These are phyloP conservation scores for Euphorbia corollata DNA, from an alignment of 441 rosid genomes.

Conservation along the genomic window DNA sequence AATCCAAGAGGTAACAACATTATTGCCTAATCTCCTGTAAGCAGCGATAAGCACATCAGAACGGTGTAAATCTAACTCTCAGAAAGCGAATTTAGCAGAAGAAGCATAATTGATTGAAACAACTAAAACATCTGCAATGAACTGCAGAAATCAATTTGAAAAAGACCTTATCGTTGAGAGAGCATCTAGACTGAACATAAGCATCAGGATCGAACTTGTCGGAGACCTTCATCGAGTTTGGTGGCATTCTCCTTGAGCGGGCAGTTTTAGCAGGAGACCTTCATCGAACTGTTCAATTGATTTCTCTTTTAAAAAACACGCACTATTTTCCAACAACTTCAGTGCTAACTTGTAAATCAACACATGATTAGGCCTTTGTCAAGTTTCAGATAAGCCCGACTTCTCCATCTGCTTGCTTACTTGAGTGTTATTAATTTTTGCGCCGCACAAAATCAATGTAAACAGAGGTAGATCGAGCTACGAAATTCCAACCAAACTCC, in stretches of 20 bases:
- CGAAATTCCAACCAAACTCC: too few relatives aligned
- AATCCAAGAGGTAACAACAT: constrained; percentile 72
- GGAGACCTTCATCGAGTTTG: constrained; percentile 81
- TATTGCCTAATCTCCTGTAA: constrained; percentile 74
- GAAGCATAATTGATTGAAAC: neutral
- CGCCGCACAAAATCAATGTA: too few relatives aligned
- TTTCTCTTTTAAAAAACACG: too few relatives aligned
- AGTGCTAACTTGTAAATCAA: neutral
- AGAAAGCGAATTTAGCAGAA: neutral
- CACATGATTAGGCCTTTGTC: too few relatives aligned
- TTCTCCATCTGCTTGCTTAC: too few relatives aligned
- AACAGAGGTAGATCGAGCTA: too few relatives aligned
- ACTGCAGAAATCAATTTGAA: neutral
- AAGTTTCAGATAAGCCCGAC: too few relatives aligned
- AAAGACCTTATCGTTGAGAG: constrained; percentile 86
- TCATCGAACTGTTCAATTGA: too few relatives aligned
- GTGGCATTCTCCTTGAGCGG: constrained; percentile 65
- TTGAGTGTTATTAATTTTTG: too few relatives aligned
- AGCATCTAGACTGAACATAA: constrained; percentile 85
- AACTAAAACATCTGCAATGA: neutral
- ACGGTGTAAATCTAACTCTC: neutral
- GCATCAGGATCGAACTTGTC: constrained; percentile 87
- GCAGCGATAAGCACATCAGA: neutral
- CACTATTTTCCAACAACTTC: too few relatives aligned
- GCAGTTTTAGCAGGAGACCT: constrained; percentile 52